phyloP scores from a whole-genome alignment of 306 rosid species.

The Chamaecrista fasciculata region DNA sequence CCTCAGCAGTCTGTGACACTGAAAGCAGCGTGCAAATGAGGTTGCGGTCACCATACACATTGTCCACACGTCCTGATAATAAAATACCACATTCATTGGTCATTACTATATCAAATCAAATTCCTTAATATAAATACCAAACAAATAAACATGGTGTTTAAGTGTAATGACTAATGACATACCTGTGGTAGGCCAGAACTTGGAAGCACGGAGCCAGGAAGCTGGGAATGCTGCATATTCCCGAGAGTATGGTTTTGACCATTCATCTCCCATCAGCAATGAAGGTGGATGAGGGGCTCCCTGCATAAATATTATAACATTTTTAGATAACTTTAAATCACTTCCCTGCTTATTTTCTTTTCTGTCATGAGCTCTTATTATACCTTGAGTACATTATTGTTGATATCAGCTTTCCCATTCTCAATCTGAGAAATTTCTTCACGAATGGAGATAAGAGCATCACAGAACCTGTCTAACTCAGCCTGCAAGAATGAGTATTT shows the following conservation, averaged over 20 bases:
- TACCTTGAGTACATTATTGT: conserved; percentile 97
- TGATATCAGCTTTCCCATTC: conserved; percentile 81
- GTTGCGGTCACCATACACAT: conserved; percentile 99
- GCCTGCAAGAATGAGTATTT: conserved; percentile 63
- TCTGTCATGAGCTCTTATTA: no score
- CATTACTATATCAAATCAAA: neutral
- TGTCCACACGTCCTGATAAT: conserved; percentile 63
- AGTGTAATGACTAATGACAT: no score
- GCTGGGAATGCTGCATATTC: conserved; percentile 98
- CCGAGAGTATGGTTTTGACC: conserved; percentile 95
- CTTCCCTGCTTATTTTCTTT: no score
- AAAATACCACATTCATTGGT: neutral
- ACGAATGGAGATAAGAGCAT: conserved; percentile 87
- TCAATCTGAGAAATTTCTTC: conserved; percentile 83
- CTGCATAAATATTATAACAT: conserved; percentile 43
- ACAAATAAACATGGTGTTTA: no score
- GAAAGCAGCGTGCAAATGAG: conserved; percentile 93
- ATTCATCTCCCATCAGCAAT: conserved; percentile 90
- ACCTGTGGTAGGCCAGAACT: conserved; percentile 98
- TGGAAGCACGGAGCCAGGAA: conserved; percentile 77
- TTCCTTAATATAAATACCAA: neutral
- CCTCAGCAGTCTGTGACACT: conserved; percentile 68
- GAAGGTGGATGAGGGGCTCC: conserved; percentile 99
- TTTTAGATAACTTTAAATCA: neutral
- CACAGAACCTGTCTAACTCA: conserved; percentile 91